A percentile compares a stretch with the other conserved stretches of the same genome.
These are phyloP conservation scores for Trichosporon coremiiforme DNA, from an alignment of 1,284 basidiomycete species.

Conservation along the genomic window DNA sequence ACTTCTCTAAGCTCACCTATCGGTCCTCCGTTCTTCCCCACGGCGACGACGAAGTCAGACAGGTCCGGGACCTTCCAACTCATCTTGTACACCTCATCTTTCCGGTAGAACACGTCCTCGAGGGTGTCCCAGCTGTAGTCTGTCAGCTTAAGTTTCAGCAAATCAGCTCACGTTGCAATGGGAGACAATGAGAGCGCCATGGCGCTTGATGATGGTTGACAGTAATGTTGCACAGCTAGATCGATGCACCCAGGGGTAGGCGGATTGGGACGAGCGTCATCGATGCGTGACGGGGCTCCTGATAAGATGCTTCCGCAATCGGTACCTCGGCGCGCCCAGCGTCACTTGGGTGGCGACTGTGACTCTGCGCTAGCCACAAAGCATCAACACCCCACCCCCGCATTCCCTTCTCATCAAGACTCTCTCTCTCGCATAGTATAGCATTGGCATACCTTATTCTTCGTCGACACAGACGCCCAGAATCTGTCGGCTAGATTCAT, in stretches of 20 bases:
- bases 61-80: slow-evolving; percentile 77
- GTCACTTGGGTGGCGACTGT: slow-evolving; percentile 18
- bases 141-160: neutral
- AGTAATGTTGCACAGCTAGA: neutral
- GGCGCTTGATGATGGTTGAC: neutral
- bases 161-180: slow-evolving; percentile 33
- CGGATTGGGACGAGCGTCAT: slow-evolving; percentile 5
- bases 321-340: slow-evolving; percentile 7
- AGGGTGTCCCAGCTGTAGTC: slow-evolving; percentile 56
- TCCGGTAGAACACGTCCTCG: slow-evolving; percentile 59
- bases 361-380: neutral
- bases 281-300: slow-evolving; percentile 14
- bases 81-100: slow-evolving; percentile 81
- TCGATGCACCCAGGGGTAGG: neutral
- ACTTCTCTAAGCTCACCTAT: slow-evolving; percentile 62
- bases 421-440: neutral
- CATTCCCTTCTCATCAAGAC: slow-evolving; percentile 8
- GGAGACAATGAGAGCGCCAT: slow-evolving; percentile 34
- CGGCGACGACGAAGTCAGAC: slow-evolving; percentile 76
- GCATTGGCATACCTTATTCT: neutral
- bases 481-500: too few relatives aligned
- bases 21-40: slow-evolving; percentile 83
- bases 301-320: slow-evolving; percentile 21
- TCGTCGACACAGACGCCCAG: neutral
- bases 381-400: neutral